These are phyloP conservation scores for Cercospora sojina DNA, from an alignment of 2,329 filamentous ascomycete species.

Conservation along the genomic window DNA sequence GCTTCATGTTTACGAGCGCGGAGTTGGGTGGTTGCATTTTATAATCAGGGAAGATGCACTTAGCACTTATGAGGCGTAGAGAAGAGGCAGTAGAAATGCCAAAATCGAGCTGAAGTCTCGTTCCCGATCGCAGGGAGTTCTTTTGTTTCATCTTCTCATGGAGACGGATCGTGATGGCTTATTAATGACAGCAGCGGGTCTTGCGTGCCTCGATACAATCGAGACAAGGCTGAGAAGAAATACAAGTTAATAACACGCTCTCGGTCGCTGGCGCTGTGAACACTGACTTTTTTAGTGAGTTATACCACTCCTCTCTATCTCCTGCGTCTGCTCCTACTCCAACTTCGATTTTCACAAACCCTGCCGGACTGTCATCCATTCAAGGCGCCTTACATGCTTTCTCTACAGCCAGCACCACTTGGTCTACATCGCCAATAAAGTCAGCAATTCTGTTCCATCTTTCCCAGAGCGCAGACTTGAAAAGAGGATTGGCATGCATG, in stretches of 20 bases:
- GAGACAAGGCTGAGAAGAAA: neutral
- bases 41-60: neutral
- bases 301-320: neutral
- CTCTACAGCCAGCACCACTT: neutral
- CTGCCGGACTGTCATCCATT: neutral
- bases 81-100: neutral
- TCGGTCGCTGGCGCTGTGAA: neutral
- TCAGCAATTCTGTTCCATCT: neutral
- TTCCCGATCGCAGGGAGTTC: neutral
- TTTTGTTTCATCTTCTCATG: neutral
- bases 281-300: neutral
- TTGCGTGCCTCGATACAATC: neutral
- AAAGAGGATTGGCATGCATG: neutral
- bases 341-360: too few relatives aligned
- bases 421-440: neutral
- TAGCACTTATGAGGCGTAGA: neutral
- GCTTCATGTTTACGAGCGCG: constrained; percentile 10
- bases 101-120: neutral
- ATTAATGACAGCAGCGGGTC: neutral
- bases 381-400: neutral
- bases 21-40: constrained; percentile 11
- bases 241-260: neutral
- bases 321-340: neutral
- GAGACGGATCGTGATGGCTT: neutral
- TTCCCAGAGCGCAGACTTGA: neutral